A percentile compares a stretch with the other conserved stretches of the same genome.
phyloP scores from a whole-genome alignment of 768 basidiomycete species.

The Artomyces pyxidatus region DNA sequence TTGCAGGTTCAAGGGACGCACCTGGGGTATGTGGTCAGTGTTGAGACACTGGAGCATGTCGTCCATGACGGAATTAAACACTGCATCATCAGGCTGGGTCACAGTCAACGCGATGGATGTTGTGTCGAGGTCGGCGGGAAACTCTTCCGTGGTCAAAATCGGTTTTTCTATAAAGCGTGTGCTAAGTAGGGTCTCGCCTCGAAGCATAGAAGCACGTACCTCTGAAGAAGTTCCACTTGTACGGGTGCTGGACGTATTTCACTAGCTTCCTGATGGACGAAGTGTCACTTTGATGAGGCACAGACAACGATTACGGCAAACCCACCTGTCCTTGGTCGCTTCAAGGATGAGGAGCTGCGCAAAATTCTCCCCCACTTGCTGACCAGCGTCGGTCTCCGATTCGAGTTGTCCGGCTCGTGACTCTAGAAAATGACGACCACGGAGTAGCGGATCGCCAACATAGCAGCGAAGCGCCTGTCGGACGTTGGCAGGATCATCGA shows the following conservation, averaged over 20 bases:
- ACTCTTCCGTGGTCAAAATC: constrained; percentile 37
- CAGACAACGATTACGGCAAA: neutral
- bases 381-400: constrained; percentile 37
- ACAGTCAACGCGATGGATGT: constrained; percentile 47
- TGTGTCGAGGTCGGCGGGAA: constrained; percentile 51
- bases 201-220: no score
- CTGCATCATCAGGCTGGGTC: constrained; percentile 22
- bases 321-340: constrained; percentile 36
- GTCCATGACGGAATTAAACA: constrained; percentile 40
- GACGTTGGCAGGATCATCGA: constrained; percentile 33
- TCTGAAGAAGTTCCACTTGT: constrained; percentile 50
- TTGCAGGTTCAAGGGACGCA: neutral
- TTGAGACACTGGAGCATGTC: constrained; percentile 47
- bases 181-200: no score
- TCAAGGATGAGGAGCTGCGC: constrained; percentile 53
- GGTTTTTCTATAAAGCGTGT: constrained; percentile 28
- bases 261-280: constrained; percentile 32
- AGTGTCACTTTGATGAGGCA: neutral
- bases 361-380: constrained; percentile 43
- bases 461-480: constrained; percentile 39
- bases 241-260: constrained; percentile 27
- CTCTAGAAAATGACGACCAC: constrained; percentile 35
- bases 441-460: constrained; percentile 36
- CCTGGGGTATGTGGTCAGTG: constrained; percentile 38
- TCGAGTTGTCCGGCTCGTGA: constrained; percentile 31